Evolutionary conservation across 495 filamentous ascomycete genomes (phyloP), one percentile per base, ranked within the genome.

Genomic region (Penicillium coffeae): DNA sequence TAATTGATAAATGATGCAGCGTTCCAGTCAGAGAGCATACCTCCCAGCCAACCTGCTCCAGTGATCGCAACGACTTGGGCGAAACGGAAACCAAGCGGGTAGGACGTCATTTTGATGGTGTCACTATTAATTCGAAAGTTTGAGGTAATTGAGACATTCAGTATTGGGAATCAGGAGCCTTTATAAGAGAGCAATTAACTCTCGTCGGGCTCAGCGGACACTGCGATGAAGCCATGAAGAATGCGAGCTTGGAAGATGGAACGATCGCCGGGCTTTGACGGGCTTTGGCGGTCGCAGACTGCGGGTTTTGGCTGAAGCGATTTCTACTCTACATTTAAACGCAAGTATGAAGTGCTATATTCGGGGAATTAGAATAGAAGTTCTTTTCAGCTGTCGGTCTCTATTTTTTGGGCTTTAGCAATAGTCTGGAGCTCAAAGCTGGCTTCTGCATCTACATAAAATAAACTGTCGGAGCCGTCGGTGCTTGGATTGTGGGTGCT

Each of bases 1-100:
- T 8, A 19, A 21, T 8, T 5, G 13, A 8, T 8, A 13, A 30
- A n/a, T 18, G 13, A 22, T 15, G n/a, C 10, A 40, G 37, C 40
- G 21, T 12, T n/a, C 10, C 9, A 14, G 8, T 47, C 0, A 38
- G 1, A 38, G 12, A 21, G 54, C 41, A 33, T 56, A 67, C 66
- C 66, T 19, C 61, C 49, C 16, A 69, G 51, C 63, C 63, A 69
- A 2, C 58, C 62, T 12, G 66, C 59, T 9, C 66, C 64, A 1
- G 52, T 61, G 12, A 70, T 51, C 38, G 64, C 66, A 18, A 67
- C 39, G 5, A 47, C 59, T 39, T 67, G 66, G n/a, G 66, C 64
- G n/a, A 60, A n/a, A 27, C 58, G 54, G 37, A 63, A 56, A 34
- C 48, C 55, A 8, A 54, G 8, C 8, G 60, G 51, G 25, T 51